phyloP scores from a whole-genome alignment of 1,284 basidiomycete genomes.

The Malassezia nana region DNA sequence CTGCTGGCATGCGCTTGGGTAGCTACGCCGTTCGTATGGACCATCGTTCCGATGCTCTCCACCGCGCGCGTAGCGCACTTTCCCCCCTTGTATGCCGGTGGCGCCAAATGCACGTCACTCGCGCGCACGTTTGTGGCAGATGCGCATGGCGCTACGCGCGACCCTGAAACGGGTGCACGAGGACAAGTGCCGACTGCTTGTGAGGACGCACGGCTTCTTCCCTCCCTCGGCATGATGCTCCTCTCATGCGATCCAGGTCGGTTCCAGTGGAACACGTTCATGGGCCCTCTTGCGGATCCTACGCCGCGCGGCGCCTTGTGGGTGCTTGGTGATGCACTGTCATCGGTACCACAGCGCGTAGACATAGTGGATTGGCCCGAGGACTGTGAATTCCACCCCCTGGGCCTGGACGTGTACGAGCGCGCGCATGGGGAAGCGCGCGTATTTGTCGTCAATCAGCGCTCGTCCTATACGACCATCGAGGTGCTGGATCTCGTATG shows the following conservation, averaged over 20 bases:
- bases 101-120: background rate
- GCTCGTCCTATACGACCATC: background rate
- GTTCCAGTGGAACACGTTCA: constrained; percentile 16
- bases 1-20: background rate
- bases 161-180: background rate
- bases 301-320: constrained; percentile 15
- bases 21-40: background rate
- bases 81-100: background rate
- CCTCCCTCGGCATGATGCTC: constrained; percentile 3
- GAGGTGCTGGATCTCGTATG: constrained; percentile 18
- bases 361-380: constrained; percentile 7
- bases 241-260: constrained; percentile 20
- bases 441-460: constrained; percentile 18
- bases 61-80: background rate
- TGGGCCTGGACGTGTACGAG: constrained; percentile 11
- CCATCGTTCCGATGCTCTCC: background rate
- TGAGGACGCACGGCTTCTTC: constrained; percentile 12
- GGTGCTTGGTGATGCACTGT: background rate
- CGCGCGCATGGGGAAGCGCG: background rate
- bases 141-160: background rate
- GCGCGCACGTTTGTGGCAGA: constrained; percentile 1
- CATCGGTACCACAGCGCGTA: background rate
- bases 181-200: constrained; percentile 9
- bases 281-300: constrained; percentile 8
- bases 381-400: constrained; percentile 16